Conservation (phyloP, 495 filamentous ascomycete species). For the Cercophora scortea region DNA sequence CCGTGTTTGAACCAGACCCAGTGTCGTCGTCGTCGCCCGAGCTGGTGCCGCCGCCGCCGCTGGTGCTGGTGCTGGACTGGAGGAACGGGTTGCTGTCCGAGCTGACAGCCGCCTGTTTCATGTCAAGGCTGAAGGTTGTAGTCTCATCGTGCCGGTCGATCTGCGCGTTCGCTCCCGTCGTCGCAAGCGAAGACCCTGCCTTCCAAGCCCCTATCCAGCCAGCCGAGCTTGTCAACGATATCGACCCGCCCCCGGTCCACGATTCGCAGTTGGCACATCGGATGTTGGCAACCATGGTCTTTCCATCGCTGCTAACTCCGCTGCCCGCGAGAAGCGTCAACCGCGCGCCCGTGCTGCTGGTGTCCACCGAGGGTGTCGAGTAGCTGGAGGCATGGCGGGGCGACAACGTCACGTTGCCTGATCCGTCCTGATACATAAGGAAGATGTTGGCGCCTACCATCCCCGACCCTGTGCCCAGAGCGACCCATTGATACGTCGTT, state of each 20-base stretch:
- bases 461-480: constrained; percentile 50
- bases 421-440: constrained; percentile 54
- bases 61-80: neutral
- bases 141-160: constrained; percentile 54
- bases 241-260: constrained; percentile 49
- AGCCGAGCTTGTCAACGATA: constrained; percentile 43
- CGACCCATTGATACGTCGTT: constrained; percentile 53
- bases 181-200: constrained; percentile 48
- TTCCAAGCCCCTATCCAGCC: constrained; percentile 64
- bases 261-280: constrained; percentile 36
- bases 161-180: constrained; percentile 34
- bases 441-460: constrained; percentile 66
- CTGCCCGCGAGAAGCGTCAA: constrained; percentile 54
- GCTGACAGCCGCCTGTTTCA: constrained; percentile 45
- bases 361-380: constrained; percentile 44
- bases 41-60: constrained; percentile 1
- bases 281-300: constrained; percentile 57
- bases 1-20: constrained; percentile 6
- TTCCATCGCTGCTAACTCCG: constrained; percentile 31
- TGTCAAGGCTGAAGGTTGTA: constrained; percentile 46
- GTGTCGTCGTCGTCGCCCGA: constrained; percentile 16
- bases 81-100: constrained; percentile 56
- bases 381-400: constrained; percentile 50
- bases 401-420: constrained; percentile 55
- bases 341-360: constrained; percentile 29